These are phyloP conservation scores for Boletus coccyginus DNA, from an alignment of 768 basidiomycete genomes.

Conservation along the genomic window DNA sequence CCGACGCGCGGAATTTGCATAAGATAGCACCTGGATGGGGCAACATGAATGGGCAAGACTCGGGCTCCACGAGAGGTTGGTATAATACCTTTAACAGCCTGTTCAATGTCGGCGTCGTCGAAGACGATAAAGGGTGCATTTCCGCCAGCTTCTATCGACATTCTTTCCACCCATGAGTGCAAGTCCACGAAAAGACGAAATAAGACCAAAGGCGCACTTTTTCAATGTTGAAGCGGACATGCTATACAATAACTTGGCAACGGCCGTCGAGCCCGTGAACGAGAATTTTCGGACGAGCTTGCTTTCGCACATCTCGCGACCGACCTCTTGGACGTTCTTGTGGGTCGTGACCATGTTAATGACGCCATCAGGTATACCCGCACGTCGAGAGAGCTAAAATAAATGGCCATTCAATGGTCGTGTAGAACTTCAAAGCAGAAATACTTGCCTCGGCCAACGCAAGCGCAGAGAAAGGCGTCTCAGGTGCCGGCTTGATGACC, in stretches of 20 bases:
- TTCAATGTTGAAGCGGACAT: slow-evolving; percentile 78
- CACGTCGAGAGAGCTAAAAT: slow-evolving; percentile 70
- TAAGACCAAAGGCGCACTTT: slow-evolving; percentile 48
- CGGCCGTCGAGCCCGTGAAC: slow-evolving; percentile 85
- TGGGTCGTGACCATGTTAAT: slow-evolving; percentile 92
- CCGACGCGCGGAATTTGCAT: slow-evolving; percentile 78
- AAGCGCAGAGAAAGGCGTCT: slow-evolving; percentile 91
- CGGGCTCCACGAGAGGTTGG: neutral
- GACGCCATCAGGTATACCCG: slow-evolving; percentile 94
- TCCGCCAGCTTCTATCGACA: slow-evolving; percentile 87
- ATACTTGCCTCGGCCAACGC: slow-evolving; percentile 80
- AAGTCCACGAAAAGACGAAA: neutral
- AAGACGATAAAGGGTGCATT: slow-evolving; percentile 98
- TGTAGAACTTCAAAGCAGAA: neutral
- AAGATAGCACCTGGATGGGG: slow-evolving; percentile 54
- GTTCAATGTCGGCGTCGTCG: slow-evolving; percentile 90
- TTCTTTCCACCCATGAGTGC: slow-evolving; percentile 27
- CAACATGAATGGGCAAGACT: neutral
- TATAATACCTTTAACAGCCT: slow-evolving; percentile 75
- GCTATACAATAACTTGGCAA: slow-evolving; percentile 72
- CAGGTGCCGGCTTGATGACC: slow-evolving; percentile 92
- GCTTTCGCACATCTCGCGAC: slow-evolving; percentile 92
- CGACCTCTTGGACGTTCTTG: slow-evolving; percentile 82
- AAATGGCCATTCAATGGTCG: neutral
- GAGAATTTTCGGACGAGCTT: slow-evolving; percentile 82